Evolutionary conservation across 176 grass and related monocot genomes (phyloP), one percentile per base, ranked within the genome.

Genomic region (Themeda triandra): DNA sequence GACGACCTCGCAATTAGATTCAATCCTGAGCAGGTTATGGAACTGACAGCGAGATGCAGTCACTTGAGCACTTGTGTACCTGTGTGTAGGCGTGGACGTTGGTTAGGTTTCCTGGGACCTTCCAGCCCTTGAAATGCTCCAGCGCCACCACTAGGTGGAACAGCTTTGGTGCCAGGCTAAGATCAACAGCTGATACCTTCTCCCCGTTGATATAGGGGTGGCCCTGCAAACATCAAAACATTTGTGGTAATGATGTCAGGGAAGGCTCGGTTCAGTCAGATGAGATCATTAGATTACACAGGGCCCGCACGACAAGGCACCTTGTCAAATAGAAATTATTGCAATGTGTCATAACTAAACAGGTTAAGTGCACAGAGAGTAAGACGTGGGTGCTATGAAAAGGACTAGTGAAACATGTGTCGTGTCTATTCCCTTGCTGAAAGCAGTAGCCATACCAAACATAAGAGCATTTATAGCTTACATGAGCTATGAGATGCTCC

Each of bases 121-220:
- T 95, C 95, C 95, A 98, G 49, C 88, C 84, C 65, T 98, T 98
- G 74, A 98, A 98, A 82, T 98, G 90, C 13, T 87, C 86, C 33
- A 98, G 75, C 21, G 90, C 24, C 13, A 95, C 71, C 79, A 79
- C 63, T 44, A 98, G 92, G 66, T 98, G 95, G 87, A 82, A 98
- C 15, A 98, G 89, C 84, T 98, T 98, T 2, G 95, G 92, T 24
- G 63, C 92, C 53, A 98, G 71, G 89, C 87, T 93, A 14, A 98
- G 78, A 70, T 98, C 95, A 17, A 8, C 88, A 35, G 88, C 86
- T 10, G 92, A 90, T 39, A 98, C 40, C 2, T 90, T 93, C 64
- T 93, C 80, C 6, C 88, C 89, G 23, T 83, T 88, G 75, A 98
- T 86, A 46, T 79, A 98, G 71, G 95, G 95, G 6, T 1, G 19